These are phyloP conservation scores for sweet orange (Citrus sinensis) DNA, from an alignment of 345 rosid genomes.

Conservation along the genomic window DVS_A1.0 CM039165.1:17684501-17685000, in stretches of 20 bases:
- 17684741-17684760: not conserved
- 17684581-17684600: not conserved
- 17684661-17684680: not conserved
- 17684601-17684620: not conserved
- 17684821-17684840: not conserved
- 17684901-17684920: not conserved
- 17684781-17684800: no score
- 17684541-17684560: no score
- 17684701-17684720: not conserved
- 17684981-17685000: not conserved
- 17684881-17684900: not conserved
- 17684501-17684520: no score
- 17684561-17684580: not conserved
- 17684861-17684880: not conserved
- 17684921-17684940: not conserved
- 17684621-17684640: not conserved
- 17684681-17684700: no score
- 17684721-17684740: not conserved
- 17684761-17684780: no score
- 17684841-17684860: not conserved
- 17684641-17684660: not conserved
- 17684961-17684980: not conserved
- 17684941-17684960: not conserved
- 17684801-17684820: not conserved
- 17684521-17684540: accelerated